Evolutionary conservation across 2,329 filamentous ascomycete genomes (phyloP).

Genomic region (Metarhizium rileyi): DNA sequence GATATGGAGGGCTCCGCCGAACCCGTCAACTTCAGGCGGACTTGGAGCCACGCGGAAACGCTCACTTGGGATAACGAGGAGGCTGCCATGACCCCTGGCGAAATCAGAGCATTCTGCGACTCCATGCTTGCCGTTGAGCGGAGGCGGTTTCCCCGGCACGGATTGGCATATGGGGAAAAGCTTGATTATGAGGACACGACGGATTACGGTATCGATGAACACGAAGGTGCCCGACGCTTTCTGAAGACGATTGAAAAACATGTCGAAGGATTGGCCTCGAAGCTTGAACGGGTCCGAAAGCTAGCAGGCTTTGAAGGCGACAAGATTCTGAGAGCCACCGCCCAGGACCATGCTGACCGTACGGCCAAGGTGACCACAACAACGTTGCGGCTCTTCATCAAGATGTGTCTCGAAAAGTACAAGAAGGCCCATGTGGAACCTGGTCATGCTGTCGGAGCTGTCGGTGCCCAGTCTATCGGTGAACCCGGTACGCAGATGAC

Average conservation of each 20-base stretch:
- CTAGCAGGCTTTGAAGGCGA: conserved; percentile 38
- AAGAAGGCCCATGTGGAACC: conserved; percentile 86
- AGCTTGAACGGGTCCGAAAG: conserved; percentile 44
- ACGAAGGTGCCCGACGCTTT: conserved; percentile 76
- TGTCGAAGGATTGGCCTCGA: conserved; percentile 51
- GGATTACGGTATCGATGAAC: conserved; percentile 62
- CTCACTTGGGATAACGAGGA: conserved; percentile 74
- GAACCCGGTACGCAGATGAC: conserved; percentile 99
- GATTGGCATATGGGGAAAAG: conserved; percentile 44
- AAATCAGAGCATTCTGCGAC: conserved; percentile 61
- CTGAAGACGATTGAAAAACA: conserved; percentile 68
- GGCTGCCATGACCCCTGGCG: conserved; percentile 58
- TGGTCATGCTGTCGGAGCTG: conserved; percentile 89
- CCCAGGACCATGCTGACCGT: conserved; percentile 47
- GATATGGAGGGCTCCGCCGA: conserved; percentile 95
- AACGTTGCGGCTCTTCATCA: conserved; percentile 68
- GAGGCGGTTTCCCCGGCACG: conserved; percentile 49
- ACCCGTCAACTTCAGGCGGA: conserved; percentile 85
- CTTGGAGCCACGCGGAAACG: conserved; percentile 72
- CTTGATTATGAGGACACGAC: conserved; percentile 62
- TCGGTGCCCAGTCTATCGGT: conserved; percentile 95
- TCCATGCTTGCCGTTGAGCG: conserved; percentile 60
- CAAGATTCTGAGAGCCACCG: conserved; percentile 11
- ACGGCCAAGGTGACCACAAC: conserved; percentile 74
- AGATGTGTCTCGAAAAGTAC: conserved; percentile 79